phyloP scores from a whole-genome alignment of 257 asterid species.

The Verbena officinalis region DNA sequence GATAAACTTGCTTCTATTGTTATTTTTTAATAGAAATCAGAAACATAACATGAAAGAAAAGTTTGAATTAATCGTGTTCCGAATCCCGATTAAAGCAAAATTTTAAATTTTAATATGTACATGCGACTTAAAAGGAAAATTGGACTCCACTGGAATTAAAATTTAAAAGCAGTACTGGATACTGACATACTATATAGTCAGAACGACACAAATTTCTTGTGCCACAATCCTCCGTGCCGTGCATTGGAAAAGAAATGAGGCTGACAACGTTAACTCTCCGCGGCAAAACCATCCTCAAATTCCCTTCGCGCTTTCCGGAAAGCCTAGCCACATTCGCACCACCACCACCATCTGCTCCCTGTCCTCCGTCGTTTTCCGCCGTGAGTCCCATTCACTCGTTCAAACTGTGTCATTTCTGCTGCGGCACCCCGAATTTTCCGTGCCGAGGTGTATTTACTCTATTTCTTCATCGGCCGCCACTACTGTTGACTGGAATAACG shows the following conservation, averaged over 20 bases:
- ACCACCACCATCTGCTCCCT: neutral
- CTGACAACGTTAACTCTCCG: conserved; percentile 1
- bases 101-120: too few relatives aligned
- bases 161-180: too few relatives aligned
- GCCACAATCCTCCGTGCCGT: neutral
- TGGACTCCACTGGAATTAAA: too few relatives aligned
- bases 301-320: conserved; percentile 7
- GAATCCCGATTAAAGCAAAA: too few relatives aligned
- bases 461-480: conserved; percentile 50
- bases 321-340: conserved; percentile 2
- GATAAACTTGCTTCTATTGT: too few relatives aligned
- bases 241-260: conserved; percentile 5
- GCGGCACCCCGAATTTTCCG: conserved; percentile 33
- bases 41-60: too few relatives aligned
- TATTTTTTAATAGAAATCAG: too few relatives aligned
- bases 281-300: conserved; percentile 12
- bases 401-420: conserved; percentile 26
- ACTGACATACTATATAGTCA: too few relatives aligned
- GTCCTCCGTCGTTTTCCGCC: neutral
- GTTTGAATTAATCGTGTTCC: too few relatives aligned
- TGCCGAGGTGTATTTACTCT: conserved; percentile 49
- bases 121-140: too few relatives aligned
- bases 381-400: neutral
- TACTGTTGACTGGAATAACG: conserved; percentile 51
- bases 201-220: conserved; percentile 9